A percentile compares a stretch with the other conserved stretches of the same genome.
Evolutionary conservation across 2,329 filamentous ascomycete genomes (phyloP).

Genomic region (Calycina herbarum): DNA sequence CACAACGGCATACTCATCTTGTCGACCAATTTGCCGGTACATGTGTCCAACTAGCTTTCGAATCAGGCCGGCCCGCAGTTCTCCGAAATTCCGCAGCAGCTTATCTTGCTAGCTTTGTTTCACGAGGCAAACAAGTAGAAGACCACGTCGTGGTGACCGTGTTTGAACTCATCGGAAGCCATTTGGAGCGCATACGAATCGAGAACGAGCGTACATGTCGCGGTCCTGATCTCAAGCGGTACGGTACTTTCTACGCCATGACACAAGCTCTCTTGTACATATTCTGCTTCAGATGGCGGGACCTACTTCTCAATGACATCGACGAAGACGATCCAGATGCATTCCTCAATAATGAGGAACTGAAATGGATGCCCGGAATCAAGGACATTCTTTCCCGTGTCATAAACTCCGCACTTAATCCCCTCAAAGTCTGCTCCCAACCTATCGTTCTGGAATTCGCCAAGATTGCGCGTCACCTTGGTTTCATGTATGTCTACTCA

Average conservation of each 20-base stretch:
- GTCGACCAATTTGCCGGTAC: conserved; percentile 81
- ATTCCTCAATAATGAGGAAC: conserved; percentile 65
- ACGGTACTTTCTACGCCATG: conserved; percentile 68
- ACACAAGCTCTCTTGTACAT: conserved; percentile 72
- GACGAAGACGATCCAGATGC: conserved; percentile 62
- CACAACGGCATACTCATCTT: conserved; percentile 75
- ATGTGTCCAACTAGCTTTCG: conserved; percentile 71
- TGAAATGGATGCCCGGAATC: conserved; percentile 74
- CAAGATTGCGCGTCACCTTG: conserved; percentile 79
- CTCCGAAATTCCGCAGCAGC: conserved; percentile 82
- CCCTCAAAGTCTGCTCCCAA: conserved; percentile 90
- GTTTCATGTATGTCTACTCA: conserved; percentile 86
- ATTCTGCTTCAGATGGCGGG: conserved; percentile 95
- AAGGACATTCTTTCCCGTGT: conserved; percentile 73
- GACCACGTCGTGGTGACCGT: conserved; percentile 76
- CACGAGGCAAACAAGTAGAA: conserved; percentile 80
- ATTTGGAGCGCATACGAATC: conserved; percentile 73
- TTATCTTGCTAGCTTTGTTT: conserved; percentile 93
- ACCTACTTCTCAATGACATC: conserved; percentile 67
- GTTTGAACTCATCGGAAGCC: conserved; percentile 74
- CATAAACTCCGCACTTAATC: conserved; percentile 88
- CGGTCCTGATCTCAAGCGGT: conserved; percentile 75
- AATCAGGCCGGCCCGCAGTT: conserved; percentile 62
- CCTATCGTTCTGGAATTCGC: conserved; percentile 91
- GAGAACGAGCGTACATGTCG: conserved; percentile 73